phyloP scores from a whole-genome alignment of 345 rosid genomes.

The Melaleuca alternifolia region DNA sequence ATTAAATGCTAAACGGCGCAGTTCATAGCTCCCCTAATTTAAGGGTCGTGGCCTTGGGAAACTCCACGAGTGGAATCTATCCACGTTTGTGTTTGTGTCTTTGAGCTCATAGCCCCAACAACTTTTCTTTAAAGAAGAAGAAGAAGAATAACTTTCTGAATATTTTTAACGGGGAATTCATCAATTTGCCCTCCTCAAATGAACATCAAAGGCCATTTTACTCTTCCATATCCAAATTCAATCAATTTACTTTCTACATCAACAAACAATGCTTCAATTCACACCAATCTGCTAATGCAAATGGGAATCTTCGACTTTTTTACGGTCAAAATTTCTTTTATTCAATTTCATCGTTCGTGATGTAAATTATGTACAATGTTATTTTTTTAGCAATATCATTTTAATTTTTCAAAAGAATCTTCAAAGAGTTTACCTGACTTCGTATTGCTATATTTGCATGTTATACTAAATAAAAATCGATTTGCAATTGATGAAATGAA shows the following conservation, averaged over 20 bases:
- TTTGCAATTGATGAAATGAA: neutral
- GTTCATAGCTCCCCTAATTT: neutral
- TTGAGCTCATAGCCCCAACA: neutral
- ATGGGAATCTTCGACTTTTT: neutral
- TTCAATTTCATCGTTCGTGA: neutral
- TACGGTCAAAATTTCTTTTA: neutral
- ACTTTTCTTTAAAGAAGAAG: neutral
- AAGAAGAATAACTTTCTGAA: neutral
- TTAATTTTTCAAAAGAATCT: neutral
- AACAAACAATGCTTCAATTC: neutral
- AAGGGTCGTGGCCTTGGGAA: neutral
- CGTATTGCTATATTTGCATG: neutral
- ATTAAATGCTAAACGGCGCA: constrained; percentile 4
- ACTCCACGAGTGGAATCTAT: neutral
- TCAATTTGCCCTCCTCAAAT: neutral
- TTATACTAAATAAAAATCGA: neutral
- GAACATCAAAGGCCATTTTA: neutral
- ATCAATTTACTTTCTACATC: neutral
- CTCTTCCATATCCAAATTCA: neutral
- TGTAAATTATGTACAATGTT: neutral
- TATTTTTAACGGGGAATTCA: neutral
- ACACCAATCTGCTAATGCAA: neutral
- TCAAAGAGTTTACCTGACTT: neutral
- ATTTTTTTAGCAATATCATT: neutral
- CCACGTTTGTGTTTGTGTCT: neutral